Conservation (phyloP, 352 stramenopile species). For the Blastocystis sp. region DNA sequence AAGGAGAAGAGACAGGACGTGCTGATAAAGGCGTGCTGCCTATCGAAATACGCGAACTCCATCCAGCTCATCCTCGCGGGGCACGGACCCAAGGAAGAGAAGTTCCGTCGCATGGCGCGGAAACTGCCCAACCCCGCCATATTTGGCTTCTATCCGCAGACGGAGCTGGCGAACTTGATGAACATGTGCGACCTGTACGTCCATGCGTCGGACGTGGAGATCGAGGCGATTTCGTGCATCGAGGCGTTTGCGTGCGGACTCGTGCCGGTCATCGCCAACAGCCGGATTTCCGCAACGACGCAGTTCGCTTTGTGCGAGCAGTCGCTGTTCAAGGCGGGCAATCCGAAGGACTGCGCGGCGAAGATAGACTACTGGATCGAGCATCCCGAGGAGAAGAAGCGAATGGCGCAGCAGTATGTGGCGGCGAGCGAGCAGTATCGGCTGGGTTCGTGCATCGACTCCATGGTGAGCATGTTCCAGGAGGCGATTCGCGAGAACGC, state of each 20-base stretch:
- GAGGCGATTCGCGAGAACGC: slow-evolving; percentile 39
- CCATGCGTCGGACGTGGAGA: slow-evolving; percentile 29
- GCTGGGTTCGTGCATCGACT: not conserved
- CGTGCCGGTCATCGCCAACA: slow-evolving; percentile 44
- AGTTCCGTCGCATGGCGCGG: not conserved
- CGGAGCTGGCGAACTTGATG: slow-evolving; percentile 32
- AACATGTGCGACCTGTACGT: slow-evolving; percentile 62
- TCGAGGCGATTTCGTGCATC: slow-evolving; percentile 60
- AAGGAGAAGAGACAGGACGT: slow-evolving; percentile 67
- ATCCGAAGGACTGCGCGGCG: not conserved
- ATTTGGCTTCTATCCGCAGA: slow-evolving; percentile 6
- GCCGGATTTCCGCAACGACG: slow-evolving; percentile 20
- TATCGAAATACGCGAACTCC: slow-evolving; percentile 6
- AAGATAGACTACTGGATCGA: slow-evolving; percentile 65
- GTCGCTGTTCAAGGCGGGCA: slow-evolving; percentile 17
- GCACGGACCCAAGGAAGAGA: slow-evolving; percentile 27
- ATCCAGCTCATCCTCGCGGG: slow-evolving; percentile 51
- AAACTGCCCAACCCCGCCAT: not conserved
- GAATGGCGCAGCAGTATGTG: slow-evolving; percentile 12
- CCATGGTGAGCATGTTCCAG: slow-evolving; percentile 45
- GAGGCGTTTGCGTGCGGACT: slow-evolving; percentile 49
- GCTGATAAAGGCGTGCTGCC: slow-evolving; percentile 2
- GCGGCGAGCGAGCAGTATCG: slow-evolving; percentile 19
- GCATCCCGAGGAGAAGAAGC: slow-evolving; percentile 48
- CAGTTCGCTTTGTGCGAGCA: slow-evolving; percentile 36